Evolutionary conservation across 2,329 filamentous ascomycete species (phyloP).

Genomic region (Stachybotrys chartarum): DNA sequence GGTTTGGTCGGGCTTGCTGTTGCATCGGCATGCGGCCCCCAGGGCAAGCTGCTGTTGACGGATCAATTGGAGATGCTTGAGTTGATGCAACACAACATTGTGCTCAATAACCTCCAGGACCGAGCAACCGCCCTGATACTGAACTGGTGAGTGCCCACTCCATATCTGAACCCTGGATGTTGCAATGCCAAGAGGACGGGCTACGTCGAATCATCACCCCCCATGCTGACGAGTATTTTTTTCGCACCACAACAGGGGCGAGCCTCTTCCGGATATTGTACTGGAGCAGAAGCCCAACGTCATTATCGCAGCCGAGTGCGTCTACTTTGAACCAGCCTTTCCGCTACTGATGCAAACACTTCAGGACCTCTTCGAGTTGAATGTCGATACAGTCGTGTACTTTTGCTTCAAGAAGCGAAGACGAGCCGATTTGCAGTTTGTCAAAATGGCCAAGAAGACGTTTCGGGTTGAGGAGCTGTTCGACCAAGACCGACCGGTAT

Average conservation of each 20-base stretch:
- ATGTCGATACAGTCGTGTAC: conserved; percentile 55
- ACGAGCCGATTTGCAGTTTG: conserved; percentile 69
- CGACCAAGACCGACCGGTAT: conserved; percentile 53
- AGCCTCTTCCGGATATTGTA: conserved; percentile 47
- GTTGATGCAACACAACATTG: conserved; percentile 81
- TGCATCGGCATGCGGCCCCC: conserved; percentile 47
- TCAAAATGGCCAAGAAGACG: conserved; percentile 61
- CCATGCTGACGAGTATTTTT: background rate
- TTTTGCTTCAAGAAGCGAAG: conserved; percentile 96
- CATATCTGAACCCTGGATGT: no score
- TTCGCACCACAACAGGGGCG: conserved; percentile 41
- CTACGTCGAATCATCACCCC: background rate
- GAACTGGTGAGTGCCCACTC: conserved; percentile 59
- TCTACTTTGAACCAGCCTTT: conserved; percentile 95
- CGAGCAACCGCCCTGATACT: conserved; percentile 63
- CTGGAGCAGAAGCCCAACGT: conserved; percentile 60
- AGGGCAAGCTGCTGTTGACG: conserved; percentile 63
- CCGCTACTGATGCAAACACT: conserved; percentile 78
- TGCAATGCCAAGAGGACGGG: background rate
- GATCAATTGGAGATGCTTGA: conserved; percentile 81
- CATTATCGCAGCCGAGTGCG: conserved; percentile 91
- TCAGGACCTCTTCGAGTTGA: conserved; percentile 64
- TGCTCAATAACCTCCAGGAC: conserved; percentile 63
- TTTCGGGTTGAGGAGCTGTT: conserved; percentile 57
- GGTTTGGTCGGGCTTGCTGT: conserved; percentile 71